Evolutionary conservation across 768 basidiomycete genomes (phyloP), one percentile per base, ranked within the genome.

Genomic region (Boletellus emodensis): DNA sequence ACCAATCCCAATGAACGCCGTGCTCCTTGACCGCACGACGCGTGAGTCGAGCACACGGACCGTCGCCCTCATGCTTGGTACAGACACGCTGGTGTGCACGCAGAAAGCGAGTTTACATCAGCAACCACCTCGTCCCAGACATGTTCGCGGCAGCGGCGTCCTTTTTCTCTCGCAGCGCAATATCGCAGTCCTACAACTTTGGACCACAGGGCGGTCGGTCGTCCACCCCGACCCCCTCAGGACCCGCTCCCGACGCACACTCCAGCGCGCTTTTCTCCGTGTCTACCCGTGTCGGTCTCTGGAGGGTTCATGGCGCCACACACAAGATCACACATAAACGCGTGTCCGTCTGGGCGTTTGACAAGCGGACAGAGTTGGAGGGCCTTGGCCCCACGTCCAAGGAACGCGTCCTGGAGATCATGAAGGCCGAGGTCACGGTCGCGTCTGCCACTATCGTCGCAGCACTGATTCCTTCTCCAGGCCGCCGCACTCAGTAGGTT

Each of bases 301-400:
- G 96, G 96, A 85, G 78, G 61, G 87, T 98, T 1, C 84, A 93
- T 54, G 76, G 83, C 2, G 96, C 88, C 2, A 80, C 78, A 17
- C 94, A 97, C 70, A 95, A 92, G 72, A 82, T 87, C 46, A 97
- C 90, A 3, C 80, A 78, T 55, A 96, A 97, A 69, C 85, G 83
- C 50, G 94, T 97, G 6, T 89, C 86, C 15, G 84, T 99, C 15
- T 99, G 95, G 95, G 78, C 79, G 24, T 87, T 89, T 56, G 94
- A 98, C 64, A 97, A 97, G 73, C 75, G 80, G 50, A 74, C 76
- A 0, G 90, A 93, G 51, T 76, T 84, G 75, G 89, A 93, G 56
- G 76, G 83, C 46, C 69, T 88, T 59, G 77, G 80, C 2, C 75
- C 78, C 4, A 51, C 74, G 36, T 84, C 83, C 36, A 85, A 73